Base-by-base conservation (phyloP, 2,329 filamentous ascomycete species). In the Exophiala viscosa region DNA sequence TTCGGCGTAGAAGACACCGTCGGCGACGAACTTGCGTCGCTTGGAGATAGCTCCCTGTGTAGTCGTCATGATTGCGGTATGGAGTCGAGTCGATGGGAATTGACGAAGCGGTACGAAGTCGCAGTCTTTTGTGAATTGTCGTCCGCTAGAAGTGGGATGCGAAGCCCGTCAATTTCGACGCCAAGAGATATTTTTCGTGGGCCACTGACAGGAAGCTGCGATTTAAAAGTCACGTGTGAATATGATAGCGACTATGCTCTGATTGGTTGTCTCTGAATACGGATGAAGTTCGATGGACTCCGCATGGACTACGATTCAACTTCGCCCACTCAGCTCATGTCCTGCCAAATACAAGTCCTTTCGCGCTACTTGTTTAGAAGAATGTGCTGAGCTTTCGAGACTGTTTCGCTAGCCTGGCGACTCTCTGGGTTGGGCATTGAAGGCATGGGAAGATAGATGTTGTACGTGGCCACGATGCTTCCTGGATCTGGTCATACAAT, bases 1-100 rank as follows among this genome's bases (percentile, higher is more conserved):
- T 82, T 99, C 93, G 83, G 93, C 93, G 80, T 96, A 99, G 89
- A 99, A 99, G 73, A 99, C 93, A 86, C 93, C 93, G 80, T 99
- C 93, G 68, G 87, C 88, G 75, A 92, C 87, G 82, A 91, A 92
- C 86, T 92, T 74, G 65, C 75, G 69, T 64, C 73, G 73, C 71
- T 77, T 77, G 61, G 74, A 76, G 65, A 77, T 76, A 67, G 73
- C 73, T 69, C 73, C 73, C 68, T 76, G 74, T 65, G 71, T 68
- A 68, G 74, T 72, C 65, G 74, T 72, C 74, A 77, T 77, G 64
- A 52, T 61, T 48, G 53, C 42, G 32, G 44, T 41, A 13, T 49
- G 44, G 32, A 13, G 20, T 45, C 8, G 33, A 34, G 48, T n/a
- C 11, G 48, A 31, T 45, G 11, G 41, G n/a, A 28, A 38, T 33